Conservation (phyloP, 805 yeast genomes). For the Teunomyces cretensis region DNA sequence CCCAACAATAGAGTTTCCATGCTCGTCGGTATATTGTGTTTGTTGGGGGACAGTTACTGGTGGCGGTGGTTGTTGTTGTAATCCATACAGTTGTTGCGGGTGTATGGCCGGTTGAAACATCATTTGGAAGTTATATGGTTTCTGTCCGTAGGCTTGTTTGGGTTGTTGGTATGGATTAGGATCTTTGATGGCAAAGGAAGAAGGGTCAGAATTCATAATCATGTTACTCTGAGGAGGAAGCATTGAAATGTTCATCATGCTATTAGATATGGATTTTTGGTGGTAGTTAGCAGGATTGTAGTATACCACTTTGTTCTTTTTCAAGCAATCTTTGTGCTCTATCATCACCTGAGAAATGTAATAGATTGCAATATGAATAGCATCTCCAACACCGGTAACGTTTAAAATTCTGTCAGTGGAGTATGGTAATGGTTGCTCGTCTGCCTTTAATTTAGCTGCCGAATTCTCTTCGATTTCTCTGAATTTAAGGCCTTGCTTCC, state of each 20-base stretch:
- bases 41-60: conserved; percentile 15
- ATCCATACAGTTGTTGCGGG: conserved; percentile 23
- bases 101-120: conserved; percentile 41
- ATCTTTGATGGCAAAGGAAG: conserved; percentile 13
- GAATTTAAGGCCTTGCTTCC: conserved; percentile 70
- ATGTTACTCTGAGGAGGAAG: conserved; percentile 19
- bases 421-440: conserved; percentile 66
- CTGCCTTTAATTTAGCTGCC: conserved; percentile 74
- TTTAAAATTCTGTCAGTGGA: conserved; percentile 76
- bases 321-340: conserved; percentile 53
- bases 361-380: conserved; percentile 80
- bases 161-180: conserved; percentile 7
- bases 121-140: conserved; percentile 37
- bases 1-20: conserved; percentile 43
- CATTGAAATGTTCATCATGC: conserved; percentile 21
- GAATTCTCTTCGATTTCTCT: conserved; percentile 81
- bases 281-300: conserved; percentile 56
- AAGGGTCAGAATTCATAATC: conserved; percentile 16
- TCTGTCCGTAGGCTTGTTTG: conserved; percentile 15
- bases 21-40: conserved; percentile 41
- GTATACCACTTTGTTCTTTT: conserved; percentile 53
- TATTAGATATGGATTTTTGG: conserved; percentile 10
- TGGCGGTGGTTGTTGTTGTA: background rate
- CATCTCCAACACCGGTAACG: conserved; percentile 79
- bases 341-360: conserved; percentile 67